Evolutionary conservation across 2,329 filamentous ascomycete species (phyloP).

Genomic region (Verticillium longisporum): DNA sequence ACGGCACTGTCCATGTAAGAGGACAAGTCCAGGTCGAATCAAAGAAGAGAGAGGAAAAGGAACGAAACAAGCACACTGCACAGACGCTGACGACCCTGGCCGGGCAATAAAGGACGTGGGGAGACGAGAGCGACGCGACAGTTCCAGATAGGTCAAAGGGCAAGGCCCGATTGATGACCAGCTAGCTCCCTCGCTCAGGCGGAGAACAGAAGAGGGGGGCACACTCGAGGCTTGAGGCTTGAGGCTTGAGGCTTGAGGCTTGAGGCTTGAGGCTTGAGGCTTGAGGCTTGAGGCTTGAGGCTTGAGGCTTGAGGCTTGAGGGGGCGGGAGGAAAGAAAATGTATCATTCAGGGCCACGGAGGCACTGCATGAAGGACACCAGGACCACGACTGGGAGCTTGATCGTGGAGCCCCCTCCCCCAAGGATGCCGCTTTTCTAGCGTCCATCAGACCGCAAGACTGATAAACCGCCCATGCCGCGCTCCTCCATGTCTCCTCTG

Average conservation of each 20-base stretch:
- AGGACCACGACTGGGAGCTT: background rate
- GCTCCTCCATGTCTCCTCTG: background rate
- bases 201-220: background rate
- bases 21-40: background rate
- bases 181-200: background rate
- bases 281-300: background rate
- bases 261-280: background rate
- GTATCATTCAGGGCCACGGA: constrained; percentile 8
- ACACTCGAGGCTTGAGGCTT: background rate
- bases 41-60: background rate
- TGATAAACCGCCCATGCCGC: background rate
- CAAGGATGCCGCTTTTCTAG: background rate
- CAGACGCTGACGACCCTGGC: background rate
- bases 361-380: background rate
- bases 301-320: background rate
- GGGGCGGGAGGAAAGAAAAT: constrained; percentile 5
- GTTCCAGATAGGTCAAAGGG: background rate
- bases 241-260: background rate
- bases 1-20: constrained; percentile 2
- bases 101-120: constrained; percentile 6
- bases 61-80: constrained; percentile 22
- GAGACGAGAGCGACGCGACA: background rate
- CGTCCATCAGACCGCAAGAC: background rate
- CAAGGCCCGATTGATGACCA: background rate
- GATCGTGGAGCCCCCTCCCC: background rate